Evolutionary conservation across 345 rosid species (phyloP), one percentile per base, ranked within the genome.

Genomic region (Arabis alpina): DNA sequence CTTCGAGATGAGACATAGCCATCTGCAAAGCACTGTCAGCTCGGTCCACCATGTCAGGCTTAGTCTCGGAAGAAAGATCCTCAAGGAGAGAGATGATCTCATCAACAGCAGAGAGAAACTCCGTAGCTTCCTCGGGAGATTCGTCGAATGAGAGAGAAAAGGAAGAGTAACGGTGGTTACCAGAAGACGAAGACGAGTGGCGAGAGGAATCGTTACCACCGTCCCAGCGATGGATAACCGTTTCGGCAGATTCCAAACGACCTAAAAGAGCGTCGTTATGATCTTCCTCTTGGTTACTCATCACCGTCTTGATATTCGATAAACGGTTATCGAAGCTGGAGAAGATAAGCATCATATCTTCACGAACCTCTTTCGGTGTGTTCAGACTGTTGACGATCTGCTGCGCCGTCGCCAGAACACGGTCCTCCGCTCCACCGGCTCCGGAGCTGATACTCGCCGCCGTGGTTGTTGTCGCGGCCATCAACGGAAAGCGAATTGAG

Each of bases 361-460:
- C 98, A 1, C 96, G 86, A 13, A 89, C 96, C 61, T 91, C 91
- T 73, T 91, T 89, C 1, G 94, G 82, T 9, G 99, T 85, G 85
- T 91, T 94, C 34, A 94, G 91, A 50, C 96, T 89, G 66, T 89
- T 88, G 53, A 94, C 86, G 88, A 94, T 94, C 93, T 94, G 95
- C 71, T 91, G 98, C 7, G 97, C 99, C 59, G 99, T 85, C 14
- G 99, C 97, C 82, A 94, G 74, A 28, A 94, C 99, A 10, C 99
- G 96, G 79, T 94, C 99, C 57, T 94, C 98, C 24, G 77, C 84
- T 58, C 72, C 86, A 4, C 19, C 63, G 3, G 59, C 41, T 44
- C 62, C 75, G 60, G 79, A 63, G 77, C 57, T 67, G 25, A 80
- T 71, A 28, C 82, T 82, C 8, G 84, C 67, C 19, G 86, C 80